phyloP scores from a whole-genome alignment of 163 green algal genomes.

The Scenedesmus sp. region DNA sequence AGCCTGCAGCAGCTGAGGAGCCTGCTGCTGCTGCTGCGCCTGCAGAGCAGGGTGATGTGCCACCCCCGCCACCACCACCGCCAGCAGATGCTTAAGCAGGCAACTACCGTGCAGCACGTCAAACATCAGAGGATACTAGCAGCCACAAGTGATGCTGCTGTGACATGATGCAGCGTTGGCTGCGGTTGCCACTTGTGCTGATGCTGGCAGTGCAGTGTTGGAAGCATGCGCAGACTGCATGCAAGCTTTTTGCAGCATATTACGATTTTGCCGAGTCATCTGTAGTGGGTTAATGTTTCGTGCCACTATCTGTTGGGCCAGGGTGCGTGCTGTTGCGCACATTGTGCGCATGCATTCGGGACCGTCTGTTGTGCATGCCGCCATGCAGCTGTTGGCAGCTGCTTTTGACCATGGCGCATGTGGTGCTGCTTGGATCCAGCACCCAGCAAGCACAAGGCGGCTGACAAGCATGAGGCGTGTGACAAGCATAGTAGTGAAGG shows the following conservation, averaged over 20 bases:
- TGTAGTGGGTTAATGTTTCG: neutral
- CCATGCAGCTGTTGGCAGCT: constrained; percentile 10
- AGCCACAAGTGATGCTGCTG: neutral
- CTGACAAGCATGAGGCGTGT: neutral
- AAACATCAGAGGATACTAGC: too few relatives aligned
- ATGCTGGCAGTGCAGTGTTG: neutral
- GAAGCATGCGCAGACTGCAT: neutral
- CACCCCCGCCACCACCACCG: neutral
- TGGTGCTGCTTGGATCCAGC: neutral
- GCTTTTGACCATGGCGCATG: neutral
- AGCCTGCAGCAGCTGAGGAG: constrained; percentile 7
- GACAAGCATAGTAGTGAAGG: neutral
- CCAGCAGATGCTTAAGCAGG: neutral
- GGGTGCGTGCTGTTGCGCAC: neutral
- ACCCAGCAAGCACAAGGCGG: neutral
- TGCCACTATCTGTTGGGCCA: neutral
- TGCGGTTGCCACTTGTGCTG: neutral
- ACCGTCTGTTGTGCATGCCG: neutral
- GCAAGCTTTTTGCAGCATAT: neutral
- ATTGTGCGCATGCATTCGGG: neutral
- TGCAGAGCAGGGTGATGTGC: neutral
- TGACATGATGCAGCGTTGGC: neutral
- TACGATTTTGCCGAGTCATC: neutral
- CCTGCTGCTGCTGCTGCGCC: neutral
- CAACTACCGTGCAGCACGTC: too few relatives aligned